Percentiles rank a stretch among this genome's conserved stretches.
These are phyloP conservation scores for Spinellus fusiger DNA, from an alignment of 192 early-diverging fungal genomes.

Conservation along the genomic window DNA sequence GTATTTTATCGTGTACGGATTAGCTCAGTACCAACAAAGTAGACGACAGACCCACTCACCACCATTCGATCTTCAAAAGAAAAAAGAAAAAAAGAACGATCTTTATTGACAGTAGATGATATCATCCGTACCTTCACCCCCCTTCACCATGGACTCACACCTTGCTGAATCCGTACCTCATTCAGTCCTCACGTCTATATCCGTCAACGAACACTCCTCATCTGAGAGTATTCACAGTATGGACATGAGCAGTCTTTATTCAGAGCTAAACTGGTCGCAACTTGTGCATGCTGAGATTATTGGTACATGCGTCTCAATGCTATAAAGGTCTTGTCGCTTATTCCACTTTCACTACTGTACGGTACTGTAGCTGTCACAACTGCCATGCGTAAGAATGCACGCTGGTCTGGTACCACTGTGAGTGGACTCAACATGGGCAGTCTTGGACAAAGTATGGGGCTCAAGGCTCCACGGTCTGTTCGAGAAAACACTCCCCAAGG, in stretches of 20 bases:
- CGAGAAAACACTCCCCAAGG: conserved; percentile 42
- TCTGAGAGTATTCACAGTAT: not conserved
- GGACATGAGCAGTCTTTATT: conserved; percentile 13
- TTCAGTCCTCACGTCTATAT: not conserved
- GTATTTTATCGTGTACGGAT: too few species aligned
- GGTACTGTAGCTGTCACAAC: conserved; percentile 47
- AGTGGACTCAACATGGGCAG: conserved; percentile 51
- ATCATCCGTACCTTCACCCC: too few species aligned
- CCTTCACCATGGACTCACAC: too few species aligned
- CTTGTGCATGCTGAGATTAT: conserved; percentile 72
- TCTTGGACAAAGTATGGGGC: conserved; percentile 55
- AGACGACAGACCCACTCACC: too few species aligned
- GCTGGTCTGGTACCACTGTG: conserved; percentile 63
- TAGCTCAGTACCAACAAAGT: too few species aligned
- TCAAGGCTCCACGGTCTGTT: conserved; percentile 36
- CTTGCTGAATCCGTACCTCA: too few species aligned
- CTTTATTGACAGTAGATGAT: too few species aligned
- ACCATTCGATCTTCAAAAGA: too few species aligned
- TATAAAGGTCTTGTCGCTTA: not conserved
- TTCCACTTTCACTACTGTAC: not conserved
- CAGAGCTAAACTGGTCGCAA: conserved; percentile 64
- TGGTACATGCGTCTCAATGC: conserved; percentile 12
- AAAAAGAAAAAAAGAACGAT: too few species aligned
- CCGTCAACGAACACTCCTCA: not conserved
- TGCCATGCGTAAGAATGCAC: conserved; percentile 78